Evolutionary conservation across 768 basidiomycete species (phyloP).

Genomic region (Lactarius tabidus): DNA sequence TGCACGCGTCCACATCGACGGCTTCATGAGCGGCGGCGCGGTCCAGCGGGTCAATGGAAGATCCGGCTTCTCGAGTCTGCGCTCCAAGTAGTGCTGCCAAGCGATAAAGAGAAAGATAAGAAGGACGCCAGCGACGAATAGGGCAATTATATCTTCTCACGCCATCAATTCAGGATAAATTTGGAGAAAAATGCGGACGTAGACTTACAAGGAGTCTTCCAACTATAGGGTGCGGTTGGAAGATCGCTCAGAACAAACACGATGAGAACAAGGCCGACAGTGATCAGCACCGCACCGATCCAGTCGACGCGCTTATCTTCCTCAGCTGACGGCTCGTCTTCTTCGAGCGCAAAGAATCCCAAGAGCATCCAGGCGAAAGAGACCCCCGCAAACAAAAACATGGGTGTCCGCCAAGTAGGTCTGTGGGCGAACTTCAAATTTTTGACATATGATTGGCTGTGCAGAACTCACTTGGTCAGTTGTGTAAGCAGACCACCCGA

Average conservation of each 20-base stretch:
- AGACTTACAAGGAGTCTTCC: slow-evolving; percentile 53
- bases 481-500: slow-evolving; percentile 69
- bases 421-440: slow-evolving; percentile 2
- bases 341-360: slow-evolving; percentile 56
- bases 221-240: slow-evolving; percentile 52
- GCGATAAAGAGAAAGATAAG: slow-evolving; percentile 51
- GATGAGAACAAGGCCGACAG: slow-evolving; percentile 62
- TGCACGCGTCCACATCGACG: slow-evolving; percentile 59
- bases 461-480: slow-evolving; percentile 12
- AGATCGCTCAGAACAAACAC: slow-evolving; percentile 73
- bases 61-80: slow-evolving; percentile 23
- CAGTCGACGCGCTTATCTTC: slow-evolving; percentile 58
- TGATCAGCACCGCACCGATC: slow-evolving; percentile 66
- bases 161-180: slow-evolving; percentile 13
- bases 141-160: slow-evolving; percentile 62
- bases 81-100: slow-evolving; percentile 66
- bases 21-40: slow-evolving; percentile 63
- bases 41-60: slow-evolving; percentile 28
- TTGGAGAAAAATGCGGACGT: background rate
- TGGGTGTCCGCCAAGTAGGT: slow-evolving; percentile 61
- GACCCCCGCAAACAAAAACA: slow-evolving; percentile 59
- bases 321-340: slow-evolving; percentile 41
- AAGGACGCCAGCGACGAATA: slow-evolving; percentile 58
- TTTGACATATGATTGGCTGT: background rate
- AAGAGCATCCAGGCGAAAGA: slow-evolving; percentile 48